Evolutionary conservation across 139 green algal species (phyloP).

Genomic region (Micractinium sp.): DNA sequence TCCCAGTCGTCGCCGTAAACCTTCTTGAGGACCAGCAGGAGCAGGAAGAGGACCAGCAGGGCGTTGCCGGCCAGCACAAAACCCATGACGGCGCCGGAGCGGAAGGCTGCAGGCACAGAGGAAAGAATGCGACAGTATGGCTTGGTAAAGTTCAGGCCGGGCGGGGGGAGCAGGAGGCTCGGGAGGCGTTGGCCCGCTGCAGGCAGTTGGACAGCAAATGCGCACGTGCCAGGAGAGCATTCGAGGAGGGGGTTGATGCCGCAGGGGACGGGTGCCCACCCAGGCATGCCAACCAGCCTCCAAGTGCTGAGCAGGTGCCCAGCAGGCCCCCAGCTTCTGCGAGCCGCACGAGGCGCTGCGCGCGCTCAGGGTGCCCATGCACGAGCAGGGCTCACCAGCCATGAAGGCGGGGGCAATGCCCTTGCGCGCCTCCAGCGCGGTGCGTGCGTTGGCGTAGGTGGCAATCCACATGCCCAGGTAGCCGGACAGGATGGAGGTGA

Average conservation of each 20-base stretch:
- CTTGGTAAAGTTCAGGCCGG: not conserved
- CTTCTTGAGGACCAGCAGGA: slow-evolving; percentile 77
- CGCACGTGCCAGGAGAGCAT: too few species aligned
- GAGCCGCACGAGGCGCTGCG: too few species aligned
- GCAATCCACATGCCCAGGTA: slow-evolving; percentile 98
- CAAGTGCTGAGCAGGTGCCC: too few species aligned
- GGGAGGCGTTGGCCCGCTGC: too few species aligned
- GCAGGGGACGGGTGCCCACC: not conserved
- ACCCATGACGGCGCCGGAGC: slow-evolving; percentile 97
- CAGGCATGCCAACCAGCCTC: too few species aligned
- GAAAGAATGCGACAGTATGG: not conserved
- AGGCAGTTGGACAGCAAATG: too few species aligned
- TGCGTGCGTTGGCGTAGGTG: slow-evolving; percentile 96
- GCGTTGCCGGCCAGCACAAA: slow-evolving; percentile 93
- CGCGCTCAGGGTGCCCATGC: too few species aligned
- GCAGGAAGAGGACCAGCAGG: slow-evolving; percentile 88
- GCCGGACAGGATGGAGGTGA: slow-evolving; percentile 92
- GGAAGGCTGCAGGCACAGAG: slow-evolving; percentile 84
- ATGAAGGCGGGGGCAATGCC: slow-evolving; percentile 96
- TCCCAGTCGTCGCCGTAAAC: slow-evolving; percentile 92
- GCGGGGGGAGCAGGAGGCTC: not conserved
- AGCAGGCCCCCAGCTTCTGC: too few species aligned
- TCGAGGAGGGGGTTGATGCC: not conserved
- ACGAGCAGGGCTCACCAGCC: slow-evolving; percentile 60
- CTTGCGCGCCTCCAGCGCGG: slow-evolving; percentile 93